These are phyloP conservation scores for Sporothrix curviconia DNA, from an alignment of 2,329 filamentous ascomycete species.

Conservation along the genomic window DNA sequence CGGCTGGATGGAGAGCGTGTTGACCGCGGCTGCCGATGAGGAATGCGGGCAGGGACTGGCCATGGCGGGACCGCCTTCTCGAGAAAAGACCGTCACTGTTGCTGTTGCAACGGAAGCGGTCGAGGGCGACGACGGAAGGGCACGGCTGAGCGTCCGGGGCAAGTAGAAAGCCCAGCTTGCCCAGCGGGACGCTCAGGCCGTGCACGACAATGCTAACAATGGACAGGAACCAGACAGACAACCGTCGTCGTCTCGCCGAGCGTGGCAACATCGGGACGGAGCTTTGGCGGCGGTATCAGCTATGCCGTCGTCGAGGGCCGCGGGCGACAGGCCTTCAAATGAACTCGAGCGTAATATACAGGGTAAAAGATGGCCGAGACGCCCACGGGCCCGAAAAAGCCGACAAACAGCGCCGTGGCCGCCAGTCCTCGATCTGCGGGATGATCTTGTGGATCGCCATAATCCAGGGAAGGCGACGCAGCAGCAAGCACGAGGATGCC, in stretches of 20 bases:
- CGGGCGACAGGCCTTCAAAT: slow-evolving; percentile 52
- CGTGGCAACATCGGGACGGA: slow-evolving; percentile 59
- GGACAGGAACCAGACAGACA: slow-evolving; percentile 78
- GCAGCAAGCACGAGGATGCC: slow-evolving; percentile 68
- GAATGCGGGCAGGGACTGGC: slow-evolving; percentile 22
- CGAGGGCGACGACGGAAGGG: slow-evolving; percentile 19
- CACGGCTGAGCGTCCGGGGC: slow-evolving; percentile 55
- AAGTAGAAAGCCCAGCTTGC: slow-evolving; percentile 59
- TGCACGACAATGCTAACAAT: slow-evolving; percentile 82
- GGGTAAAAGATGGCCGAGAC: slow-evolving; percentile 88
- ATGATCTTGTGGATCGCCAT: slow-evolving; percentile 68
- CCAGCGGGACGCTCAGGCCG: slow-evolving; percentile 72
- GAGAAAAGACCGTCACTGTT: neutral
- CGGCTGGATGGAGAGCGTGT: slow-evolving; percentile 20
- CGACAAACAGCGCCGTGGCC: slow-evolving; percentile 78
- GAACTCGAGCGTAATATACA: slow-evolving; percentile 75
- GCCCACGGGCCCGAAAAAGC: slow-evolving; percentile 89
- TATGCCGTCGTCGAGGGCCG: slow-evolving; percentile 57
- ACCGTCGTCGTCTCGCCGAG: slow-evolving; percentile 62
- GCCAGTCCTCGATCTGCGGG: slow-evolving; percentile 66
- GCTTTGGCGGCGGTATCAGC: slow-evolving; percentile 55
- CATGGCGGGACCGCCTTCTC: slow-evolving; percentile 3
- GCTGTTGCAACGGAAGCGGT: neutral
- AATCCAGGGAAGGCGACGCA: slow-evolving; percentile 72
- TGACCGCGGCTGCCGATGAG: slow-evolving; percentile 27